These are phyloP conservation scores for Hypoxylon lenormandii DNA, from an alignment of 495 filamentous ascomycete species.

Conservation along the genomic window DNA sequence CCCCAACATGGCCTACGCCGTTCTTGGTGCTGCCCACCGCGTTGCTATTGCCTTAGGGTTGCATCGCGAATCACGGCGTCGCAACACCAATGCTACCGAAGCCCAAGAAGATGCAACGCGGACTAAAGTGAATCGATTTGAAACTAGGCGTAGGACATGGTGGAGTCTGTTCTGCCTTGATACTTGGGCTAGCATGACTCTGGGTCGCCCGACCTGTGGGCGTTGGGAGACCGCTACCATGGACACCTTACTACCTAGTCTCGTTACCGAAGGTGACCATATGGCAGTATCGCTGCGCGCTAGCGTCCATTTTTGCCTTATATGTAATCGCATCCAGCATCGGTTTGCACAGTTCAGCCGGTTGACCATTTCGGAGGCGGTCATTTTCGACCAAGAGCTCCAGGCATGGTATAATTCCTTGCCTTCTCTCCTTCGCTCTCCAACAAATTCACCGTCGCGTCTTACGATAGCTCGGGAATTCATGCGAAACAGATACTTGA, in stretches of 20 bases:
- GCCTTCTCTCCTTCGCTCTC: slow-evolving; percentile 36
- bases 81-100: slow-evolving; percentile 6
- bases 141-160: slow-evolving; percentile 46
- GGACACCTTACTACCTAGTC: slow-evolving; percentile 43
- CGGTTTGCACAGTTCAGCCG: slow-evolving; percentile 42
- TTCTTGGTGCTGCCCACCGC: slow-evolving; percentile 46
- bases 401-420: slow-evolving; percentile 39
- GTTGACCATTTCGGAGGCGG: slow-evolving; percentile 36
- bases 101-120: slow-evolving; percentile 6
- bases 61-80: slow-evolving; percentile 42
- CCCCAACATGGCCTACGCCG: slow-evolving; percentile 49
- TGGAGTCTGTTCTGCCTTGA: slow-evolving; percentile 50
- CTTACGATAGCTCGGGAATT: slow-evolving; percentile 44
- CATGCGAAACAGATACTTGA: slow-evolving; percentile 43
- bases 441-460: slow-evolving; percentile 36
- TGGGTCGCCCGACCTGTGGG: slow-evolving; percentile 41
- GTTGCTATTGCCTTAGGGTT: slow-evolving; percentile 47
- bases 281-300: slow-evolving; percentile 36
- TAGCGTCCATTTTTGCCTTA: slow-evolving; percentile 42
- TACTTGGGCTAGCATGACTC: slow-evolving; percentile 46
- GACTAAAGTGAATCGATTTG: slow-evolving; percentile 17
- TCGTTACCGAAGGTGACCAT: slow-evolving; percentile 39
- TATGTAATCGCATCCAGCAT: slow-evolving; percentile 43
- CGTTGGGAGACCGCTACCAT: slow-evolving; percentile 38
- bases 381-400: slow-evolving; percentile 42